Evolutionary conservation across 1,139 yeast genomes (phyloP).

Genomic region (Keqinozyma sinolaborantium): DNA sequence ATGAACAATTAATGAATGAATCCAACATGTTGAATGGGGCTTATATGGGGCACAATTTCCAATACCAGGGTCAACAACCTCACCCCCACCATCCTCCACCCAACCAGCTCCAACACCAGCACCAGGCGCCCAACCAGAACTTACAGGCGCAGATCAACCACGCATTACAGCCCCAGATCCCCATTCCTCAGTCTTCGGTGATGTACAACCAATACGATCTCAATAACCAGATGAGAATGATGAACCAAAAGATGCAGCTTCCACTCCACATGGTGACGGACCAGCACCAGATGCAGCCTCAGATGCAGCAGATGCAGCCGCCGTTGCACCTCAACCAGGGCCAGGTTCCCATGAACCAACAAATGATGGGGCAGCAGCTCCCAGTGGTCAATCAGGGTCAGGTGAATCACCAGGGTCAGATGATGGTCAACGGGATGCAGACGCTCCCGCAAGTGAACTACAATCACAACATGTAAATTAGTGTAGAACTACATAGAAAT

Average conservation of each 20-base stretch:
- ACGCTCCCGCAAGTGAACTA: background rate
- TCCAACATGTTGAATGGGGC: conserved; percentile 1
- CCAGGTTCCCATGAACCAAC: conserved; percentile 3
- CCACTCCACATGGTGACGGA: background rate
- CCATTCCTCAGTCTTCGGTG: conserved; percentile 6
- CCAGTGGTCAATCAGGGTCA: conserved; percentile 5
- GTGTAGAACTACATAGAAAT: conserved; percentile 1
- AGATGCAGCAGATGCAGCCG: conserved; percentile 2
- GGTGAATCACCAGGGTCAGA: background rate
- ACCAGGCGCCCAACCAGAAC: conserved; percentile 5
- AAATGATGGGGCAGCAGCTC: conserved; percentile 6
- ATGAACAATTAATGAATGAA: background rate
- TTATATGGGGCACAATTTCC: background rate
- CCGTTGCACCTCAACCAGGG: background rate
- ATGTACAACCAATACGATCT: background rate
- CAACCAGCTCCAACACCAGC: conserved; percentile 4
- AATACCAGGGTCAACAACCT: conserved; percentile 1
- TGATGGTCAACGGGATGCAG: background rate
- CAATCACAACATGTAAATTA: background rate
- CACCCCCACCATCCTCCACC: background rate
- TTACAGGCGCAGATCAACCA: conserved; percentile 14
- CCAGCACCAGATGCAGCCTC: conserved; percentile 1
- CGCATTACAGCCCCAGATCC: conserved; percentile 13
- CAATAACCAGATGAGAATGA: background rate
- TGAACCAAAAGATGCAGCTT: background rate